Evolutionary conservation across 2,329 filamentous ascomycete species (phyloP).

Genomic region (Bipolaris zeicola): DNA sequence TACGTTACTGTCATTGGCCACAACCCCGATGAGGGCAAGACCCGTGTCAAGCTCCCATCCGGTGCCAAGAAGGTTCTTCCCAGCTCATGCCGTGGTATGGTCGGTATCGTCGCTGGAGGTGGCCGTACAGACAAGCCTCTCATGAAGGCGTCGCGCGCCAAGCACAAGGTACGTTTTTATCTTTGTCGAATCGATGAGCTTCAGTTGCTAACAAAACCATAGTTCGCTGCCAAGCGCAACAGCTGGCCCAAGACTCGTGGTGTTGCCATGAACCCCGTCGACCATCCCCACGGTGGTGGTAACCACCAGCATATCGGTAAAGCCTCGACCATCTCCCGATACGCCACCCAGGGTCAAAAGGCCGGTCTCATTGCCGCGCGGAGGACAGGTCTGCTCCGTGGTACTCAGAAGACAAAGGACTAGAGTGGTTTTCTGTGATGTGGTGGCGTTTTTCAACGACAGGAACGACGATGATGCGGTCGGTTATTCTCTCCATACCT

Average conservation of each 20-base stretch:
- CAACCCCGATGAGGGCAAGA: conserved; percentile 82
- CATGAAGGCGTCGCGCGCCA: conserved; percentile 98
- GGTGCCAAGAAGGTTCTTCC: conserved; percentile 99
- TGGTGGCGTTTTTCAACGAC: conserved; percentile 34
- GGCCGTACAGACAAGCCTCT: conserved; percentile 99
- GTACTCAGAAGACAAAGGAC: conserved; percentile 99
- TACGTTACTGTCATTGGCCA: conserved; percentile 76
- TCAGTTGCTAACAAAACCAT: conserved; percentile 10
- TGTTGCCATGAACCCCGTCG: conserved; percentile 99
- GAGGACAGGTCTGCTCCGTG: conserved; percentile 99
- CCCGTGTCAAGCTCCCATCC: conserved; percentile 97
- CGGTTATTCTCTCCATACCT: conserved; percentile 47
- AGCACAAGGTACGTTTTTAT: conserved; percentile 72
- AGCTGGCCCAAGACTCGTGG: conserved; percentile 99
- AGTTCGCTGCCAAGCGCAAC: conserved; percentile 99
- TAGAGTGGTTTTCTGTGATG: conserved; percentile 40
- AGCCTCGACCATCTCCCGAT: conserved; percentile 98
- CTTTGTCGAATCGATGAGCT: not conserved
- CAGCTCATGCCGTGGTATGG: conserved; percentile 94
- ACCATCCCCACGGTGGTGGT: conserved; percentile 82
- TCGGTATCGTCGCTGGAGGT: conserved; percentile 98
- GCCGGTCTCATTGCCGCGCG: conserved; percentile 99
- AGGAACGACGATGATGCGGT: conserved; percentile 40
- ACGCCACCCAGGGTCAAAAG: conserved; percentile 98
- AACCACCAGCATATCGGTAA: conserved; percentile 99